Evolutionary conservation across 2,329 filamentous ascomycete genomes (phyloP).

Genomic region (Ophiocordyceps unilateralis): DNA sequence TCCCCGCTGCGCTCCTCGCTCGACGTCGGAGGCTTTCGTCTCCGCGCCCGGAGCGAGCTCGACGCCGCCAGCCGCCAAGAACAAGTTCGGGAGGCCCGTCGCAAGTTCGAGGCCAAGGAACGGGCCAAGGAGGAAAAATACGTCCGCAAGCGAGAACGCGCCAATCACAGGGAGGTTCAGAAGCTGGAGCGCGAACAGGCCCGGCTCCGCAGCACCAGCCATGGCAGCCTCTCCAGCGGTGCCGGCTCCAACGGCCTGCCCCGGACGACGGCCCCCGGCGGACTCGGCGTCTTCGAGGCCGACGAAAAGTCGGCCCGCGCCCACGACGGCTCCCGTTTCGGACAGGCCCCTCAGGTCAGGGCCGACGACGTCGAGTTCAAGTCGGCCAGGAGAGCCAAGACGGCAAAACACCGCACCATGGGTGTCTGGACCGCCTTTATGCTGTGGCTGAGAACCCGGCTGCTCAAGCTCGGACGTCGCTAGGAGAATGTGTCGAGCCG

Average conservation of each 20-base stretch:
- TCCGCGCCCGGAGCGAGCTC: constrained; percentile 43
- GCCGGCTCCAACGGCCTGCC: constrained; percentile 14
- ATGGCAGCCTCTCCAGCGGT: constrained; percentile 15
- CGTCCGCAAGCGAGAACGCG: constrained; percentile 38
- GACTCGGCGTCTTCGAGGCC: constrained; percentile 5
- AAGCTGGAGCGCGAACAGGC: constrained; percentile 30
- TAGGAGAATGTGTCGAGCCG: constrained; percentile 12
- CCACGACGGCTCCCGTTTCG: constrained; percentile 17
- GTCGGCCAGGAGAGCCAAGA: constrained; percentile 22
- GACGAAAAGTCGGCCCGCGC: constrained; percentile 30
- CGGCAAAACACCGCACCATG: constrained; percentile 42
- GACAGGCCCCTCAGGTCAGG: constrained; percentile 9
- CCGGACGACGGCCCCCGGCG: constrained; percentile 3
- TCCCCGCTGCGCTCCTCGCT: constrained; percentile 41
- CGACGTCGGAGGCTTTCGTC: constrained; percentile 37
- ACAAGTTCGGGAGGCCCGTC: constrained; percentile 41
- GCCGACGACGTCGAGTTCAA: constrained; percentile 28
- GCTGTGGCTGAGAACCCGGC: constrained; percentile 42
- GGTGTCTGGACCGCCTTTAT: constrained; percentile 46
- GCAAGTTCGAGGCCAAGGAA: constrained; percentile 46
- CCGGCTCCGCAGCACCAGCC: constrained; percentile 21
- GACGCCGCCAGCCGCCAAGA: constrained; percentile 36
- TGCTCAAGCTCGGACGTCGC: constrained; percentile 22
- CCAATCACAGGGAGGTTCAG: constrained; percentile 37
- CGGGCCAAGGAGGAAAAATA: constrained; percentile 44